phyloP scores from a whole-genome alignment of 2,329 filamentous ascomycete genomes.

The Aspergillus eucalypticola region DNA sequence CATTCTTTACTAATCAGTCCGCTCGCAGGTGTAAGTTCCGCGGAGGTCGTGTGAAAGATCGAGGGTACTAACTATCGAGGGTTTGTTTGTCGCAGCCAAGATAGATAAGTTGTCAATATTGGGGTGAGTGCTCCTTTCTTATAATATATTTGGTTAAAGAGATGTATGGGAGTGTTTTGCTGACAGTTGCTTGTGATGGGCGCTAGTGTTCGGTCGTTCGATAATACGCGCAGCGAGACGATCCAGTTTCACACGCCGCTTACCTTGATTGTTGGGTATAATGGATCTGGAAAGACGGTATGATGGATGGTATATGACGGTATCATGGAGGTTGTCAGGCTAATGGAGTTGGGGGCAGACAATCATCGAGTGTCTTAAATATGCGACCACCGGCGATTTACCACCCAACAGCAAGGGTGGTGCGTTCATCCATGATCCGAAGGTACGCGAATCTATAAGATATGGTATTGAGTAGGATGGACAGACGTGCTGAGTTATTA shows the following conservation, averaged over 20 bases:
- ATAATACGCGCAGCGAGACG: conserved; percentile 69
- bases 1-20: too few relatives aligned
- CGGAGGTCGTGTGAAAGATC: background rate
- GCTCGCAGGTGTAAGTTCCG: conserved; percentile 33
- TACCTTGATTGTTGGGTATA: conserved; percentile 94
- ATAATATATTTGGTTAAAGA: too few relatives aligned
- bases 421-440: conserved; percentile 97
- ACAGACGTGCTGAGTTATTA: conserved; percentile 10
- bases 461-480: background rate
- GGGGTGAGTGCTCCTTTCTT: conserved; percentile 52
- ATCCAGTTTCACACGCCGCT: conserved; percentile 89
- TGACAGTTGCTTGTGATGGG: conserved; percentile 4
- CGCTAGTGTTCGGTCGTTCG: conserved; percentile 76
- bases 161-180: background rate
- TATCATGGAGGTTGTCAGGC: background rate
- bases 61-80: conserved; percentile 2
- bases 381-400: conserved; percentile 90
- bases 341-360: conserved; percentile 53
- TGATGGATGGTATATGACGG: background rate
- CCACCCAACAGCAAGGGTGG: conserved; percentile 87
- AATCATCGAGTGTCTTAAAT: conserved; percentile 98
- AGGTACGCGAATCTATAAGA: conserved; percentile 50
- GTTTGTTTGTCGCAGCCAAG: conserved; percentile 56
- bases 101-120: conserved; percentile 88
- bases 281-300: conserved; percentile 93